A percentile compares a stretch with the other conserved stretches of the same genome.
Evolutionary conservation across 768 basidiomycete genomes (phyloP).

Genomic region (Boletus reticuloceps): DNA sequence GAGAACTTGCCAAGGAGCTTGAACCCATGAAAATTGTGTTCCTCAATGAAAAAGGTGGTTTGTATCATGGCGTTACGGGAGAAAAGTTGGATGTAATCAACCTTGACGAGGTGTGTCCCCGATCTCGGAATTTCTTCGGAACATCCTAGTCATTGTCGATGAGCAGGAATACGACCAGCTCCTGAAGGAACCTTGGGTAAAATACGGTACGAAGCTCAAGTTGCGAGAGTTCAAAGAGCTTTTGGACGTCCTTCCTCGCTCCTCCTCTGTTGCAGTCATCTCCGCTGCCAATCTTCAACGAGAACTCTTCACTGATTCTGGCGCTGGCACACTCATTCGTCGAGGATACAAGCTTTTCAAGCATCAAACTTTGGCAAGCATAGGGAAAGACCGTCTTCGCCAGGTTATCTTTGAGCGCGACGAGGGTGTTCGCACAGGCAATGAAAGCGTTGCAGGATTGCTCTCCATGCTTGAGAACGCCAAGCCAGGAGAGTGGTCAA

Average conservation of each 20-base stretch:
- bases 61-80: constrained; percentile 96
- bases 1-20: constrained; percentile 95
- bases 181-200: constrained; percentile 99
- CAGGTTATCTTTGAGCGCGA: constrained; percentile 95
- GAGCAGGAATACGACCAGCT: constrained; percentile 88
- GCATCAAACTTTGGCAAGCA: constrained; percentile 72
- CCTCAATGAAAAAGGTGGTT: constrained; percentile 95
- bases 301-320: constrained; percentile 97
- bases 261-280: constrained; percentile 98
- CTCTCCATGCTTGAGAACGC: constrained; percentile 58
- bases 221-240: constrained; percentile 99
- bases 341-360: constrained; percentile 98
- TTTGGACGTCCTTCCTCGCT: constrained; percentile 94
- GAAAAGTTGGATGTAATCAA: constrained; percentile 97
- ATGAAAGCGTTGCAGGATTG: constrained; percentile 83
- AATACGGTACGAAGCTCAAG: constrained; percentile 98
- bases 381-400: constrained; percentile 93
- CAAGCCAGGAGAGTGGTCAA: constrained; percentile 81
- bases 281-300: constrained; percentile 90
- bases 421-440: constrained; percentile 81
- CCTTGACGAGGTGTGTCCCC: constrained; percentile 80
- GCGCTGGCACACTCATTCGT: constrained; percentile 96
- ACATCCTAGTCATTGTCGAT: not conserved
- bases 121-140: not conserved
- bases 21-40: constrained; percentile 99